Conservation (phyloP, 345 rosid species). For the Brassica nigra region DNA sequence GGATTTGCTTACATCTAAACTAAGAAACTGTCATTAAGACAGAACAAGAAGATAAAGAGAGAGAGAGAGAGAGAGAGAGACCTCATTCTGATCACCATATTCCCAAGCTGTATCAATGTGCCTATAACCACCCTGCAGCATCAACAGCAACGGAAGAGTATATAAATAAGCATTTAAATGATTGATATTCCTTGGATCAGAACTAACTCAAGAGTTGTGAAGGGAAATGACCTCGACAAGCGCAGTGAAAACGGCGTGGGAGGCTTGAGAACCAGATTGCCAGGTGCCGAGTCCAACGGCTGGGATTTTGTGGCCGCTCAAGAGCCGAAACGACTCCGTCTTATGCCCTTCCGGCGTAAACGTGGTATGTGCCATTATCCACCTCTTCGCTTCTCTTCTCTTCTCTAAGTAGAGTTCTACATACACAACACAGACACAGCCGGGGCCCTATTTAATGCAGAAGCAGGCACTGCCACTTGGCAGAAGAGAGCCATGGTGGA, state of each 20-base stretch:
- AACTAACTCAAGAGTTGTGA: background rate
- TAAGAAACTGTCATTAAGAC: background rate
- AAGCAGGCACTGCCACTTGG: conserved; percentile 27
- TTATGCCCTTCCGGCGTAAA: conserved; percentile 33
- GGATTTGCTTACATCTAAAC: background rate
- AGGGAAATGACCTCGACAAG: conserved; percentile 46
- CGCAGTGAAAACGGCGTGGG: conserved; percentile 49
- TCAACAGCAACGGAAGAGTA: background rate
- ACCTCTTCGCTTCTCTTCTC: background rate
- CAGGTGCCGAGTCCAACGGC: conserved; percentile 61
- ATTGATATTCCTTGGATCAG: background rate
- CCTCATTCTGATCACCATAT: conserved; percentile 32
- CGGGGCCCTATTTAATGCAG: background rate
- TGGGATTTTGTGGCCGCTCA: conserved; percentile 56
- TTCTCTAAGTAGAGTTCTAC: background rate
- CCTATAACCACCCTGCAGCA: conserved; percentile 52
- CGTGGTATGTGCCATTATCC: conserved; percentile 49
- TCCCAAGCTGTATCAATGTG: conserved; percentile 57
- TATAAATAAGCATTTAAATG: background rate
- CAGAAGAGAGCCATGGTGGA: conserved; percentile 11
- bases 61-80: background rate
- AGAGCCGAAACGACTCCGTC: conserved; percentile 47
- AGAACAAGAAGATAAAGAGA: conserved; percentile 11
- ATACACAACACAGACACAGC: background rate
- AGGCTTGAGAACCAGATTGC: conserved; percentile 48